Evolutionary conservation across 179 eudicot genomes (phyloP).

Genomic region (Monotropa hypopitys): DNA sequence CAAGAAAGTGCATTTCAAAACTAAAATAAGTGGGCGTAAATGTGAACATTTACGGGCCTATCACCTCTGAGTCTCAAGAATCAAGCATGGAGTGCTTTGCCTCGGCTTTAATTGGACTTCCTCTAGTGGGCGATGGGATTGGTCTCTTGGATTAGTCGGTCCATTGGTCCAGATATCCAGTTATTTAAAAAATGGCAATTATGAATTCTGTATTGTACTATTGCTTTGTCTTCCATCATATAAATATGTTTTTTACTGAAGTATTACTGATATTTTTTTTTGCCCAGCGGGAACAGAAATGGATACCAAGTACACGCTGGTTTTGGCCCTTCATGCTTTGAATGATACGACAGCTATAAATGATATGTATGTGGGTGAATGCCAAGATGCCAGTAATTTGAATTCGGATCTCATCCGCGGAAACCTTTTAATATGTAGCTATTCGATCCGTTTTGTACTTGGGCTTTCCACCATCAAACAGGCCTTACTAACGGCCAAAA

Average conservation of each 20-base stretch:
- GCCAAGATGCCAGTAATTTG: conserved; percentile 70
- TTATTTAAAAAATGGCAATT: background rate
- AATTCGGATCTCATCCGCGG: conserved; percentile 56
- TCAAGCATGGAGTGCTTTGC: too few relatives aligned
- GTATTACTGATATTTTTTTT: conserved; percentile 4
- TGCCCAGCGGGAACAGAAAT: conserved; percentile 68
- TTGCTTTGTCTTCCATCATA: background rate
- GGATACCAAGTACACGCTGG: conserved; percentile 36
- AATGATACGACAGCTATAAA: conserved; percentile 33
- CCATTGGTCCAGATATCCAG: too few relatives aligned
- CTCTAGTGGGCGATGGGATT: too few relatives aligned
- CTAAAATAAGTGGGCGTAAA: too few relatives aligned
- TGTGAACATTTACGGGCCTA: too few relatives aligned
- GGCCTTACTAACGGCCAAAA: conserved; percentile 72
- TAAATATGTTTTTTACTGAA: background rate
- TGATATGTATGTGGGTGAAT: conserved; percentile 80
- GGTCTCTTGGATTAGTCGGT: too few relatives aligned
- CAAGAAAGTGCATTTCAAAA: too few relatives aligned
- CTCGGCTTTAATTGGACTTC: too few relatives aligned
- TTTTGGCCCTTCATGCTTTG: conserved; percentile 69
- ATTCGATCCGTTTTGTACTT: conserved; percentile 87
- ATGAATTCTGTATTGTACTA: background rate
- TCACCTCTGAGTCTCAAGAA: too few relatives aligned
- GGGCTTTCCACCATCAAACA: conserved; percentile 85
- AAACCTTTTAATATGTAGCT: conserved; percentile 90